A percentile compares a stretch with the other conserved stretches of the same genome.
Evolutionary conservation across 768 basidiomycete species (phyloP).

Genomic region (Leccinellum albellum): DNA sequence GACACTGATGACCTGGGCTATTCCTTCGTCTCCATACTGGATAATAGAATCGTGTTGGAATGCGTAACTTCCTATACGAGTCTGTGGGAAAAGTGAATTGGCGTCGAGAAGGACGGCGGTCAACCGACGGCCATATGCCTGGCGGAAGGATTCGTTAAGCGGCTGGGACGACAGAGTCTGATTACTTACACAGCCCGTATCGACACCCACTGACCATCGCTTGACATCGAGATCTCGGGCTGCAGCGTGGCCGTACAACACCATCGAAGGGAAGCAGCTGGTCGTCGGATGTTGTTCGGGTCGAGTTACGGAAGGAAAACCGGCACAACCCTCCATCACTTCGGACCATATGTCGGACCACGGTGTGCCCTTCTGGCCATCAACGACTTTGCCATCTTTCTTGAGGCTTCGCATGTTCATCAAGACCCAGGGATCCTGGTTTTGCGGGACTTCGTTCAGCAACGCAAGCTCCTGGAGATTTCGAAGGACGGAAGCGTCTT

Average conservation of each 20-base stretch:
- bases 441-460: constrained; percentile 69
- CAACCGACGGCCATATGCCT: constrained; percentile 59
- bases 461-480: constrained; percentile 63
- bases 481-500: constrained; percentile 36
- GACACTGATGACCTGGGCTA: constrained; percentile 51
- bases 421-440: constrained; percentile 69
- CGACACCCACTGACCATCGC: constrained; percentile 81
- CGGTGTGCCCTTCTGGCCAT: constrained; percentile 47
- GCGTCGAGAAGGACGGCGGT: constrained; percentile 63
- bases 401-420: constrained; percentile 39
- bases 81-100: constrained; percentile 15
- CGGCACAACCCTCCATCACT: constrained; percentile 56
- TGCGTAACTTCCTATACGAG: constrained; percentile 9
- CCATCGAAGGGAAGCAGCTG: constrained; percentile 64
- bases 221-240: constrained; percentile 75
- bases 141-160: background rate
- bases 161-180: background rate
- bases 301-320: constrained; percentile 32
- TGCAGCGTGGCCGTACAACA: constrained; percentile 89
- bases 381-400: constrained; percentile 34
- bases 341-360: constrained; percentile 78
- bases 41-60: constrained; percentile 29
- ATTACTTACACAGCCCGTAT: constrained; percentile 75
- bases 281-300: background rate
- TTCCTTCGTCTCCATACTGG: constrained; percentile 54